These are phyloP conservation scores for Metschnikowia anglica DNA, from an alignment of 805 yeast species.

Conservation along the genomic window DNA sequence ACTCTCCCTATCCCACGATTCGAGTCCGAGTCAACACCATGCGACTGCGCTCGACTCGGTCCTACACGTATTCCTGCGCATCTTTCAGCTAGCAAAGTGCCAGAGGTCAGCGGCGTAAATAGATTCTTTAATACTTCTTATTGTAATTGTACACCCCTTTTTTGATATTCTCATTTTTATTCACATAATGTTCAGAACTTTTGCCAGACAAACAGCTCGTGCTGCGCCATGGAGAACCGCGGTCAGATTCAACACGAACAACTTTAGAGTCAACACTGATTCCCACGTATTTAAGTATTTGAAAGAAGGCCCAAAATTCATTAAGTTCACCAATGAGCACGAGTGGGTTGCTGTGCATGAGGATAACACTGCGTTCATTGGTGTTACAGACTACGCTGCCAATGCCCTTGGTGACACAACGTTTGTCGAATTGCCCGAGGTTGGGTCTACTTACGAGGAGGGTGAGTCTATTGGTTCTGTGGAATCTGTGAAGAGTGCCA, in stretches of 20 bases:
- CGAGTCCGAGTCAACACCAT: neutral
- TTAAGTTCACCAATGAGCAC: conserved; percentile 83
- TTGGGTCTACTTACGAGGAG: conserved; percentile 54
- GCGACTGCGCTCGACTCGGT: conserved; percentile 4
- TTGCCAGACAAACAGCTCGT: conserved; percentile 19
- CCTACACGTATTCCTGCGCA: conserved; percentile 6
- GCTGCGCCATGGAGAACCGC: conserved; percentile 16
- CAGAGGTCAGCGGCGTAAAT: neutral
- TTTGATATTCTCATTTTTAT: neutral
- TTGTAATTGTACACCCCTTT: neutral
- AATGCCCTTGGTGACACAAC: conserved; percentile 98
- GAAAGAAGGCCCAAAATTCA: conserved; percentile 43
- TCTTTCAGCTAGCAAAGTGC: neutral
- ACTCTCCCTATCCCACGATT: neutral
- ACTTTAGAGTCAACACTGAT: conserved; percentile 37
- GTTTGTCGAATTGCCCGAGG: conserved; percentile 84
- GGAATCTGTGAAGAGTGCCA: conserved; percentile 91
- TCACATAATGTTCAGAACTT: conserved; percentile 17
- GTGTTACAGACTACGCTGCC: conserved; percentile 92
- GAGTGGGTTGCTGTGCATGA: conserved; percentile 90
- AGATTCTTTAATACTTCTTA: neutral
- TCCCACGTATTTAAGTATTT: conserved; percentile 41
- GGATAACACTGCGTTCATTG: conserved; percentile 81
- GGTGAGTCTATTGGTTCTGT: conserved; percentile 92
- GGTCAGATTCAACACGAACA: conserved; percentile 29